A percentile compares a stretch with the other conserved stretches of the same genome.
Evolutionary conservation across 1,284 basidiomycete genomes (phyloP).

Genomic region (Earliella scabrosa): DNA sequence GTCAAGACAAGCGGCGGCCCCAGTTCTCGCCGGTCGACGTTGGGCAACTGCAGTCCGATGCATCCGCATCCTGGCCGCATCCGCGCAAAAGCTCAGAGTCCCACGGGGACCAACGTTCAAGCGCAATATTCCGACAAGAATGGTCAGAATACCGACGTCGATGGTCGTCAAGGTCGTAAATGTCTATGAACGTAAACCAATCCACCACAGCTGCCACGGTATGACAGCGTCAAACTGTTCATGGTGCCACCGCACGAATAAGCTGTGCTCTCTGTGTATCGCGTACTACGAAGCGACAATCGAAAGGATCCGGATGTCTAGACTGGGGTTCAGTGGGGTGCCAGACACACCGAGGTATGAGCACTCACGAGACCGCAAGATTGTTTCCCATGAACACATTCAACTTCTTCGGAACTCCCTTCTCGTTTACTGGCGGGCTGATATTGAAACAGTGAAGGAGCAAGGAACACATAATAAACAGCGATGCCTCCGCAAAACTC

Average conservation of each 20-base stretch:
- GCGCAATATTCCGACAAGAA: no score
- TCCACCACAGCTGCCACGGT: no score
- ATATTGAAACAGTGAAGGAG: slow-evolving; percentile 13
- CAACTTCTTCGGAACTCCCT: neutral
- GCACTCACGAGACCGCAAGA: slow-evolving; percentile 1
- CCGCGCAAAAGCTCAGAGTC: no score
- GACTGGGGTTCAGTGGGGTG: neutral
- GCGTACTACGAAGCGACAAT: neutral
- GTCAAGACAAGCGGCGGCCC: no score
- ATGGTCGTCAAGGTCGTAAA: no score
- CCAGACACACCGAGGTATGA: neutral
- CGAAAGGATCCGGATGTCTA: neutral
- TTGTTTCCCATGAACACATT: neutral
- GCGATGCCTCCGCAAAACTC: slow-evolving; percentile 5
- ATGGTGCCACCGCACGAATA: neutral
- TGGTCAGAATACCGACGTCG: no score
- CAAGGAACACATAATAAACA: slow-evolving; percentile 15
- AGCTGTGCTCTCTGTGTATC: neutral
- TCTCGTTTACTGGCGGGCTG: neutral
- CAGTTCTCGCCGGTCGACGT: no score
- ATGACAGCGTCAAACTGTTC: no score
- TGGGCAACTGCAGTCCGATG: no score
- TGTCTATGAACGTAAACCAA: no score
- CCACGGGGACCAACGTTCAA: no score
- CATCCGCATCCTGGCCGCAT: no score